A percentile compares a stretch with the other conserved stretches of the same genome.
Evolutionary conservation across 257 asterid species (phyloP).

Genomic region (Buddleja alternifolia): DNA sequence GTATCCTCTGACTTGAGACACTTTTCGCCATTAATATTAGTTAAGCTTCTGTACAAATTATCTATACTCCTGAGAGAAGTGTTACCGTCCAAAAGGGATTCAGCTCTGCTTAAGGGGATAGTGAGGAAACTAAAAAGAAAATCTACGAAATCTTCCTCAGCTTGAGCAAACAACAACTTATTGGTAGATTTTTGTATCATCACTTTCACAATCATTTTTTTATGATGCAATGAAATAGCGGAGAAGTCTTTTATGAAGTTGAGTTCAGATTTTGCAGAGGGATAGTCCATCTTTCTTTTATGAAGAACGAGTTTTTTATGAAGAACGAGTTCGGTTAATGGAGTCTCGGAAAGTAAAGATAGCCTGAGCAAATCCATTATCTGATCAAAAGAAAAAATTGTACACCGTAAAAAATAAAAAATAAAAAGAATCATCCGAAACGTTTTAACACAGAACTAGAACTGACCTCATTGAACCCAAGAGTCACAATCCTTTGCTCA

Average conservation of each 20-base stretch:
- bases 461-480: conserved; percentile 29
- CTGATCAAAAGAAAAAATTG: too few species aligned
- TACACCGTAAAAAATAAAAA: too few species aligned
- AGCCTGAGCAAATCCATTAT: too few species aligned
- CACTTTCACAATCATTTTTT: conserved; percentile 9
- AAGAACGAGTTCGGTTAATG: too few species aligned
- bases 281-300: too few species aligned
- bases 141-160: background rate
- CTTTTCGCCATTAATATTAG: background rate
- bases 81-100: background rate
- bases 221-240: too few species aligned
- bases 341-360: too few species aligned
- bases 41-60: conserved; percentile 8
- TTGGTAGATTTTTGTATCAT: conserved; percentile 14
- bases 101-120: conserved; percentile 12
- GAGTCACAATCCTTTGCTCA: background rate
- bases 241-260: too few species aligned
- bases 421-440: too few species aligned
- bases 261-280: background rate
- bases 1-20: background rate
- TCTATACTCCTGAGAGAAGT: conserved; percentile 3
- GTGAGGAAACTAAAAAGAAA: conserved; percentile 20
- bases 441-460: background rate
- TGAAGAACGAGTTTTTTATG: too few species aligned
- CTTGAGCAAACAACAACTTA: conserved; percentile 24